Evolutionary conservation across 164 flowering plant genomes (phyloP).

Genomic region (Umbilicus rupestris): DNA sequence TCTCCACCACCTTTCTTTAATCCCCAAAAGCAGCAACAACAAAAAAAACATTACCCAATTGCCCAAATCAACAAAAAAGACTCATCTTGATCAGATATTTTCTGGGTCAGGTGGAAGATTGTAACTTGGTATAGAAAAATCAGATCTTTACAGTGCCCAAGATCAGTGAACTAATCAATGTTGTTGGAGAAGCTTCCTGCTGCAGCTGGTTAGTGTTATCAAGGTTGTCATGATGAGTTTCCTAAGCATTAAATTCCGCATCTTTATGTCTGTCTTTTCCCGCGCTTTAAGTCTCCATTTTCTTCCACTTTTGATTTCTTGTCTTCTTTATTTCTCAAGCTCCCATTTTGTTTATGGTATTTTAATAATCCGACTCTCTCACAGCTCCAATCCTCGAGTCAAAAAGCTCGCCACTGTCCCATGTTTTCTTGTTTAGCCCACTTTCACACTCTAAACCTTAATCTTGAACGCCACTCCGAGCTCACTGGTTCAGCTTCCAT

Average conservation of each 20-base stretch:
- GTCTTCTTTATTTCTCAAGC: conserved; percentile 4
- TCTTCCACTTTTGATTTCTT: conserved; percentile 5
- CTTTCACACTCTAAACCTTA: not conserved
- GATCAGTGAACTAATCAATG: not conserved
- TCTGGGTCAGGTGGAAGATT: too few species aligned
- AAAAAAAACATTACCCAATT: too few species aligned
- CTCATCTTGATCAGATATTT: too few species aligned
- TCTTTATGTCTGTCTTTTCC: conserved; percentile 14
- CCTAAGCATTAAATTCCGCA: not conserved
- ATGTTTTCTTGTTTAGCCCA: not conserved
- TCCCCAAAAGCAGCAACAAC: not conserved
- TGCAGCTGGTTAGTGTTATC: not conserved
- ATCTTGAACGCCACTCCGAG: not conserved
- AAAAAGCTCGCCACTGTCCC: not conserved
- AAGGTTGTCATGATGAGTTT: not conserved
- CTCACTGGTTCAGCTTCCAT: not conserved
- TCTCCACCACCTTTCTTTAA: not conserved
- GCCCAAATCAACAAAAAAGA: too few species aligned
- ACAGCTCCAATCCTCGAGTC: not conserved
- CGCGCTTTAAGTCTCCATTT: conserved; percentile 22
- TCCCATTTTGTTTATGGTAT: conserved; percentile 13
- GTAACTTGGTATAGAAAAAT: not conserved
- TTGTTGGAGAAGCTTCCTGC: not conserved
- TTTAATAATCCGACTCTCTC: not conserved
- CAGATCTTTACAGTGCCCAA: not conserved